Evolutionary conservation across 345 rosid genomes (phyloP), one percentile per base, ranked within the genome.

Genomic region (Brassica incana): DNA sequence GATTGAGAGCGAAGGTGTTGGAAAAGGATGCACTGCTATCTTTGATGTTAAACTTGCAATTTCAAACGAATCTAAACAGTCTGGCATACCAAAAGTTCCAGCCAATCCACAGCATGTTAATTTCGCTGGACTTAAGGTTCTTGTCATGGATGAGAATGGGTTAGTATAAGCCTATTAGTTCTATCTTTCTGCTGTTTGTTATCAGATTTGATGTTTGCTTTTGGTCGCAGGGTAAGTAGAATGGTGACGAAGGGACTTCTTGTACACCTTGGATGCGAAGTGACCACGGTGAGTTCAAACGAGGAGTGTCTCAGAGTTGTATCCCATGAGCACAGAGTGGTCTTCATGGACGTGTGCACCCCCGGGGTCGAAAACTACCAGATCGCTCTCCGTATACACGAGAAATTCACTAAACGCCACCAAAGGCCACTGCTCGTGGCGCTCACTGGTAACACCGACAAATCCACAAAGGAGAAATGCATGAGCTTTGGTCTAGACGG

Each of bases 1-100:
- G 99, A 84, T 96, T 68, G 98, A 96, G 80, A 93, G 98, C 15
- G 97, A 93, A 61, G 99, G 99, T 77, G 83, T 90, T 65, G 98
- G 98, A 72, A 92, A 93, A 82, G 99, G 99, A 72, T 96, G 93
- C 78, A 90, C 89, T 1, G 95, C 91, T 35, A 91, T 88, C 77
- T 90, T 96, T 78, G 82, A 88, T 63, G 94, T 90, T 74, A 92
- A 93, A 81, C 95, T 96, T 25, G 90, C 94, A 69, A 85, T 89
- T 33, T 83, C 85, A 69, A 92, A 82, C 40, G 94, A 89, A 71
- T 81, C 91, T 14, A 90, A 90, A 76, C 84, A 75, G 36, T 71
- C 84, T 0, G 84, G 83, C 32, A 58, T 86, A 59, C 82, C 84
- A 5, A 85, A 84, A 80, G 72, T 12, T 69, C 75, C 89, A 69